Percentiles rank a stretch among this genome's conserved stretches.
Conservation (phyloP, 179 eudicot genomes). For the Drosera spatulata region DNA sequence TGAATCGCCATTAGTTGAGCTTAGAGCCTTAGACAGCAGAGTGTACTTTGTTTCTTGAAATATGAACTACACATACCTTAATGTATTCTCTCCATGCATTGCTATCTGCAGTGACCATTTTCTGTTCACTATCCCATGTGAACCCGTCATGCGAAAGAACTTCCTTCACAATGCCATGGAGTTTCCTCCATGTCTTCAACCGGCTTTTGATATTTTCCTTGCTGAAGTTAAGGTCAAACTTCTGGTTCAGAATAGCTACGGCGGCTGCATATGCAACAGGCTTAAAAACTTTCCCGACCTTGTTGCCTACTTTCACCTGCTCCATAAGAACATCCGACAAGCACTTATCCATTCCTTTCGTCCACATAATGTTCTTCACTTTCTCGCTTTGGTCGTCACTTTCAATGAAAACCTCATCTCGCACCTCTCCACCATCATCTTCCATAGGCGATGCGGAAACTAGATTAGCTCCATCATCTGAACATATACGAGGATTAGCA, state of each 20-base stretch:
- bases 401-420: background rate
- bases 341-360: slow-evolving; percentile 10
- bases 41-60: background rate
- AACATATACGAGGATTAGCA: slow-evolving; percentile 4
- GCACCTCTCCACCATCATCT: background rate
- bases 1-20: too few species aligned
- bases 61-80: slow-evolving; percentile 1
- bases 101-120: slow-evolving; percentile 11
- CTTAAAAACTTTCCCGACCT: slow-evolving; percentile 8
- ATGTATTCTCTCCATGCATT: slow-evolving; percentile 6
- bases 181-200: slow-evolving; percentile 10
- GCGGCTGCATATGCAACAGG: slow-evolving; percentile 7
- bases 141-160: slow-evolving; percentile 9
- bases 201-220: slow-evolving; percentile 11
- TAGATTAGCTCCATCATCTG: background rate
- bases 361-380: slow-evolving; percentile 1
- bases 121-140: slow-evolving; percentile 8
- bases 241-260: slow-evolving; percentile 3
- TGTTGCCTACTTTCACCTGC: slow-evolving; percentile 11
- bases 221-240: slow-evolving; percentile 5
- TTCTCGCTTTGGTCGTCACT: background rate
- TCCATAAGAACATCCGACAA: slow-evolving; percentile 7
- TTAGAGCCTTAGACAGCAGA: too few species aligned
- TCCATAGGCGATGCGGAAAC: background rate
- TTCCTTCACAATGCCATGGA: slow-evolving; percentile 6